These are phyloP conservation scores for Linum lewisii DNA, from an alignment of 345 rosid genomes.

Conservation along the genomic window DNA sequence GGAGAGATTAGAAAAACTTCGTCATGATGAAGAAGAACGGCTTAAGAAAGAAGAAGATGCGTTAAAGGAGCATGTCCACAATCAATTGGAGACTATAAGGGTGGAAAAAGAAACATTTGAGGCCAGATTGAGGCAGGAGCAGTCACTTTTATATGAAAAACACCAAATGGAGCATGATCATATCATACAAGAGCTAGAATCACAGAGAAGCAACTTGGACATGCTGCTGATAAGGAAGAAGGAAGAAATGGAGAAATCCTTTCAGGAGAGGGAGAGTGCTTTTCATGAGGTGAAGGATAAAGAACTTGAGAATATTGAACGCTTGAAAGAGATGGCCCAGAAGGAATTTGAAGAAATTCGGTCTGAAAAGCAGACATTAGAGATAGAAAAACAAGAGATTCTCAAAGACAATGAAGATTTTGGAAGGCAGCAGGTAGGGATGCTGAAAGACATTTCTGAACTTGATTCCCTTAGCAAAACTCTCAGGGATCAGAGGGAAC, in stretches of 20 bases:
- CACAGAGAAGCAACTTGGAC: constrained; percentile 38
- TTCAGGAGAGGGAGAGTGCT: constrained; percentile 31
- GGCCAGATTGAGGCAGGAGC: constrained; percentile 52
- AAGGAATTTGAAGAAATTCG: constrained; percentile 46
- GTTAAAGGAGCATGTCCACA: constrained; percentile 30
- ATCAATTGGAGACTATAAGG: constrained; percentile 44
- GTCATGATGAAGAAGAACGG: constrained; percentile 37
- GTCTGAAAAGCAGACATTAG: constrained; percentile 32
- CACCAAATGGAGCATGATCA: constrained; percentile 38
- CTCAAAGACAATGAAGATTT: constrained; percentile 39
- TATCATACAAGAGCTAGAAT: constrained; percentile 50
- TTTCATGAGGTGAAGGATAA: constrained; percentile 39
- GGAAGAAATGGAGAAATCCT: constrained; percentile 47
- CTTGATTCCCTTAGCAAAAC: constrained; percentile 47
- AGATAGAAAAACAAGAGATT: constrained; percentile 42
- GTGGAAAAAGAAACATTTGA: constrained; percentile 61
- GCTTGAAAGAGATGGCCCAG: constrained; percentile 37
- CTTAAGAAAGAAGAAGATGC: constrained; percentile 49
- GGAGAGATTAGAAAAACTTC: constrained; percentile 32
- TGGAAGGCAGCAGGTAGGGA: constrained; percentile 42
- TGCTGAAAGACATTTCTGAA: constrained; percentile 54
- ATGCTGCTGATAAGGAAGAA: constrained; percentile 28
- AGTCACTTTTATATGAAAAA: constrained; percentile 39
- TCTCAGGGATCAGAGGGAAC: constrained; percentile 46
- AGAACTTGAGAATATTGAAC: constrained; percentile 30